A percentile compares a stretch with the other conserved stretches of the same genome.
These are phyloP conservation scores for Serendipita vermifera DNA, from an alignment of 768 basidiomycete genomes.

Conservation along the genomic window DNA sequence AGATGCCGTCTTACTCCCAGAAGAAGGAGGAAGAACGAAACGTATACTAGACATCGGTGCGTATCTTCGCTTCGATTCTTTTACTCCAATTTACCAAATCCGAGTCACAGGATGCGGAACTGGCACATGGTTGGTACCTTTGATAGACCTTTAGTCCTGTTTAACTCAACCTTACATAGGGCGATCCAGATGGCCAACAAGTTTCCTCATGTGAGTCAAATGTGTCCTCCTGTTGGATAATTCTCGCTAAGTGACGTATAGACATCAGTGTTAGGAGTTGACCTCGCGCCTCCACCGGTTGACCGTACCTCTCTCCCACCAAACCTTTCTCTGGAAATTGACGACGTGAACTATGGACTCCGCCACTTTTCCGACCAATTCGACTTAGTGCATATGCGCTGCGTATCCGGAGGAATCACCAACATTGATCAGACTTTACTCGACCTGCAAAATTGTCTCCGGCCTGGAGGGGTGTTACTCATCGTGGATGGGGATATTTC, in stretches of 20 bases:
- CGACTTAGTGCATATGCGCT: constrained; percentile 4
- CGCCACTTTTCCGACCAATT: background rate
- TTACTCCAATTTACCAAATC: background rate
- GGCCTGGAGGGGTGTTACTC: background rate
- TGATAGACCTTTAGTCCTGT: too few species aligned
- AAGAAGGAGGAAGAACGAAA: background rate
- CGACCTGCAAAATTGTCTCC: background rate
- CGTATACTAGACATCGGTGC: background rate
- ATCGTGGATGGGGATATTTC: constrained; percentile 1
- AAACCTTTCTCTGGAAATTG: constrained; percentile 6
- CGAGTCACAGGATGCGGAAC: constrained; percentile 3
- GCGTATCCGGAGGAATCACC: constrained; percentile 1
- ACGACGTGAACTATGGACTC: constrained; percentile 3
- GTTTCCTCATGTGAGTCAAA: constrained; percentile 4
- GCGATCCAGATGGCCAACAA: background rate
- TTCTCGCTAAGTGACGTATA: too few species aligned
- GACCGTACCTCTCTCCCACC: background rate
- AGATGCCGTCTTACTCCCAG: background rate
- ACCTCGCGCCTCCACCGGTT: background rate
- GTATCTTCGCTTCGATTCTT: background rate
- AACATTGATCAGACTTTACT: background rate
- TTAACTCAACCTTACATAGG: too few species aligned
- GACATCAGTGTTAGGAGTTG: background rate
- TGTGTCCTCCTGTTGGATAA: too few species aligned
- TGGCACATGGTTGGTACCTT: background rate